Base-by-base conservation (phyloP, 129 eudicot species). In the Centaurea solstitialis region DNA sequence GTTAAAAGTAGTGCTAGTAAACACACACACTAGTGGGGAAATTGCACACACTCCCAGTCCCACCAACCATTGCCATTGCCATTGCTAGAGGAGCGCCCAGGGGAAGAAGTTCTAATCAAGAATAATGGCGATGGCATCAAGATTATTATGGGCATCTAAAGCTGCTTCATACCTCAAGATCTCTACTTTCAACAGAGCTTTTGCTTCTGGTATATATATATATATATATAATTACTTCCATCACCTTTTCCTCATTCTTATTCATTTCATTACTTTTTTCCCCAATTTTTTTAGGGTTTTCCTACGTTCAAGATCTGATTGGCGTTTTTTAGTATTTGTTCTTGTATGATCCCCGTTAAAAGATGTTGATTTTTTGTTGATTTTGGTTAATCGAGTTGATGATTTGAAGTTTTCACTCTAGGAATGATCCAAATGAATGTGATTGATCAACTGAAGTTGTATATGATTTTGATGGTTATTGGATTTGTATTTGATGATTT, bases 141-240 rank as follows among this genome's bases (percentile, higher is more conserved):
- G 90, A n/a, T 77, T 87, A 13, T 83, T 87, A 13, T 83, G 86
- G 84, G 91, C 91, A 59, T 81, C 88, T 10, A 87, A 79, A 77
- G 81, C 88, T 66, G 87, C 87, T 70, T 87, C 88, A 28, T 82
- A 83, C 69, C 84, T 91, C 68, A 89, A 83, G 87, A 88, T 88
- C 87, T 90, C 94, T 9, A 76, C 81, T 57, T 87, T 82, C 76
- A 72, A 79, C 84, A 81, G 97, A 79, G 83, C 81, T 21, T 92
- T 87, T 79, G 93, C 94, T 81, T 75, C 97, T 70, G 94, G 97
- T 92, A n/a, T n/a, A n/a, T n/a, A n/a, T n/a, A n/a, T n/a, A n/a
- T n/a, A n/a, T n/a, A n/a, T n/a, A n/a, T n/a, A n/a, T n/a, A 85
- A 18, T 68, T 4, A n/a, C 24, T 70, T 70, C 77, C 82, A 35